Conservation (phyloP, 805 yeast species). For the Saturnispora serradocipensis region DNA sequence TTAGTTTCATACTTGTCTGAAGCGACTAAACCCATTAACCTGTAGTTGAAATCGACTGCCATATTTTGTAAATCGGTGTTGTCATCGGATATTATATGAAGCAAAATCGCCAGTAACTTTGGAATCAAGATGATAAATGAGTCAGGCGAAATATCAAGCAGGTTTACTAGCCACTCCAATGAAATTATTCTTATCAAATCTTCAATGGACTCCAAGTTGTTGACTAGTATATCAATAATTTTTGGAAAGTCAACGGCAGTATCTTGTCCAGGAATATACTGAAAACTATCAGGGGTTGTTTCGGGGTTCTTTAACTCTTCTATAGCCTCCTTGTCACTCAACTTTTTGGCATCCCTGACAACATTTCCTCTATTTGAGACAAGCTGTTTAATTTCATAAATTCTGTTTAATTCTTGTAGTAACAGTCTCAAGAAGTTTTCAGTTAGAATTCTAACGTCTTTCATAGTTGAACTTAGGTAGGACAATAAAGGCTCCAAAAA, state of each 20-base stretch:
- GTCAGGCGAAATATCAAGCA: constrained; percentile 64
- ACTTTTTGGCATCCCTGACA: constrained; percentile 6
- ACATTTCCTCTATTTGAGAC: constrained; percentile 28
- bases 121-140: constrained; percentile 71
- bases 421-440: constrained; percentile 66
- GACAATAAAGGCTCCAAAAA: constrained; percentile 77
- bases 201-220: constrained; percentile 66
- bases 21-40: constrained; percentile 42
- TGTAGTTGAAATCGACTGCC: constrained; percentile 48
- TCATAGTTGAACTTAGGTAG: constrained; percentile 73
- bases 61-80: constrained; percentile 41
- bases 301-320: not conserved
- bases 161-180: constrained; percentile 70
- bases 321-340: not conserved
- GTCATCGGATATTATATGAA: constrained; percentile 52
- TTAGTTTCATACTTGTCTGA: constrained; percentile 28
- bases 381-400: constrained; percentile 57
- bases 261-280: constrained; percentile 71
- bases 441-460: constrained; percentile 82
- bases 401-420: constrained; percentile 68
- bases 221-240: constrained; percentile 72
- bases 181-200: constrained; percentile 72
- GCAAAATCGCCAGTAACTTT: constrained; percentile 57
- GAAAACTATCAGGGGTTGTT: constrained; percentile 34
- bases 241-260: constrained; percentile 70